Conservation (phyloP, 768 basidiomycete genomes). For the Lactarius deliciosus region DNA sequence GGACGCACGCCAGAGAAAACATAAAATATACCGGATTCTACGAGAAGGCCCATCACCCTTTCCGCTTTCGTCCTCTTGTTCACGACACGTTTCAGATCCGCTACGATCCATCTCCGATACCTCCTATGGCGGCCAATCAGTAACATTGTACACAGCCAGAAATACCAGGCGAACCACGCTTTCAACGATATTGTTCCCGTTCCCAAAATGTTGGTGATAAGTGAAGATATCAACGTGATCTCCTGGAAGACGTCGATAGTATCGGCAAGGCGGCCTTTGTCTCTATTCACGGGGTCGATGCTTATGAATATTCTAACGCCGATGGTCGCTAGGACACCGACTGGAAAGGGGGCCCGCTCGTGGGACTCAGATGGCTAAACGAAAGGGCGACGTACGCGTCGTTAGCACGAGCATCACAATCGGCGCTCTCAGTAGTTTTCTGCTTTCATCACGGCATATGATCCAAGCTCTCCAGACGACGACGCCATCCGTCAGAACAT, state of each 20-base stretch:
- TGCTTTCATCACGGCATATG: constrained; percentile 4
- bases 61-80: not conserved
- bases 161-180: not conserved
- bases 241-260: constrained; percentile 1
- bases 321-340: not conserved
- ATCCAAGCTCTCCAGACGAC: constrained; percentile 5
- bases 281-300: not conserved
- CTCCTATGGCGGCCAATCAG: not conserved
- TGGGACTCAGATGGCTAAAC: not conserved
- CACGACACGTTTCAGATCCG: not conserved
- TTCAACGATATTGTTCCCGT: not conserved
- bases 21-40: constrained; percentile 2
- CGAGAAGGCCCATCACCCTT: not conserved
- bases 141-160: not conserved
- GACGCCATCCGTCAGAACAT: not conserved
- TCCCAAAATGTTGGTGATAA: not conserved
- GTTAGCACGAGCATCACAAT: constrained; percentile 1
- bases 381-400: not conserved
- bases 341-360: not conserved
- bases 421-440: not conserved
- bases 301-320: not conserved
- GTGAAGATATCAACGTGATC: constrained; percentile 1
- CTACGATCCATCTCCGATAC: not conserved
- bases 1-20: not conserved
- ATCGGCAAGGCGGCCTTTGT: not conserved